Percentiles rank a stretch among this genome's conserved stretches.
These are phyloP conservation scores for Saccharum spontaneum DNA, from an alignment of 176 grass and related monocot species.

Conservation along the genomic window DNA sequence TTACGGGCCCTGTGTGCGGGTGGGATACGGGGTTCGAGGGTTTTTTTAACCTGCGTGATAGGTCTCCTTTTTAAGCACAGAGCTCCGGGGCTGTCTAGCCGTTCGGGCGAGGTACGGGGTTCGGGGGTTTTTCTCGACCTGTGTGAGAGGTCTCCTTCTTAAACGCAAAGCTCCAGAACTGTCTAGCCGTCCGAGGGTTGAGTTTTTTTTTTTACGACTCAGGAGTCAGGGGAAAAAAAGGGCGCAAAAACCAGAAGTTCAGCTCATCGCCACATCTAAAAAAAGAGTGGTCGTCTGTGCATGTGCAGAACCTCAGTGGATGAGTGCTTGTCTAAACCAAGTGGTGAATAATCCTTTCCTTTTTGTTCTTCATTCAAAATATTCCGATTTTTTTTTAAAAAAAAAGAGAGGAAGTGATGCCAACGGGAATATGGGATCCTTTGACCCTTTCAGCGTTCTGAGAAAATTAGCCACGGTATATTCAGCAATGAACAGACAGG, in stretches of 20 bases:
- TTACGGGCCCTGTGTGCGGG: no score
- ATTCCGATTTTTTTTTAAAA: background rate
- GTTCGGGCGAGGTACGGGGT: no score
- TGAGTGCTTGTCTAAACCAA: background rate
- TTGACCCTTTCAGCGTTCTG: background rate
- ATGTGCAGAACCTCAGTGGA: background rate
- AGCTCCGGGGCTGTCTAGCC: no score
- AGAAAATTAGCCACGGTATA: background rate
- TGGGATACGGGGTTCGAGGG: no score
- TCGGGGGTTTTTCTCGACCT: no score
- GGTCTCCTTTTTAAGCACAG: no score
- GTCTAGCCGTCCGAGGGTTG: no score
- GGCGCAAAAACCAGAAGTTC: background rate
- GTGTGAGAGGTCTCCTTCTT: no score
- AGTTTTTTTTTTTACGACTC: no score
- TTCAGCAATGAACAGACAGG: background rate
- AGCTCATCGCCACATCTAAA: background rate
- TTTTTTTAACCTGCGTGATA: no score
- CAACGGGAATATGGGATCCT: background rate
- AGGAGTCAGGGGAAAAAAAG: background rate
- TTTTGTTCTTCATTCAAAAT: background rate
- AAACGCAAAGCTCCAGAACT: no score
- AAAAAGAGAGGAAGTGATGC: background rate
- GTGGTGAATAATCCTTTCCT: background rate
- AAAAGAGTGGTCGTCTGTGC: background rate